Conservation (phyloP, 306 rosid species). For the Rubus idaeus region DNA sequence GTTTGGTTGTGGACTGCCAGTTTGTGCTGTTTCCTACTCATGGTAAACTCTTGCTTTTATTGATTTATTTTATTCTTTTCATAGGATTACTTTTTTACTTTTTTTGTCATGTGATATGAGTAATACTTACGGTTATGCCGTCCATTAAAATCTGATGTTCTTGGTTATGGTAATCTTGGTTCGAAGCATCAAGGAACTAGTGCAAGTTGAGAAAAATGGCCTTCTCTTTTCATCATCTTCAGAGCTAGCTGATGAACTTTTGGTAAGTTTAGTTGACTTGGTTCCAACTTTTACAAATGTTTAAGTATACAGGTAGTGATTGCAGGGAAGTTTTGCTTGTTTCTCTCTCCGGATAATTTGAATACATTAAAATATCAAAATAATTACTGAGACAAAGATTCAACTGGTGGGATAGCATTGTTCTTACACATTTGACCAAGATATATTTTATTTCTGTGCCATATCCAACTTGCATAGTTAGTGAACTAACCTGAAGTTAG, state of each 20-base stretch:
- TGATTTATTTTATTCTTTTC: background rate
- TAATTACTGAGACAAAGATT: background rate
- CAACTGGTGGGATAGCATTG: too few species aligned
- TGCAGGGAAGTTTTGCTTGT: constrained; percentile 5
- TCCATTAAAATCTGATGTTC: constrained; percentile 12
- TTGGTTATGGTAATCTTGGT: constrained; percentile 12
- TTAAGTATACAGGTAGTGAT: background rate
- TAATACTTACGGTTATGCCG: background rate
- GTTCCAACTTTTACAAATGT: background rate
- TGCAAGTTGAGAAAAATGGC: constrained; percentile 75
- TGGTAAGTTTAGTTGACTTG: constrained; percentile 50
- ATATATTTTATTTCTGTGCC: too few species aligned
- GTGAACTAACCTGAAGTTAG: too few species aligned
- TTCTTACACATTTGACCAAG: too few species aligned
- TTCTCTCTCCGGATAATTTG: background rate
- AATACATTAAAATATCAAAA: background rate
- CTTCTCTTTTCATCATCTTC: constrained; percentile 88
- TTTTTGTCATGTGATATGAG: background rate
- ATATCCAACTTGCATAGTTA: too few species aligned
- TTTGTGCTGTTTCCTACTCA: constrained; percentile 96
- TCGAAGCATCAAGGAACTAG: constrained; percentile 83
- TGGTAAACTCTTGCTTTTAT: constrained; percentile 47
- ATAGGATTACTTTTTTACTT: background rate
- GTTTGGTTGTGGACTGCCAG: constrained; percentile 99
- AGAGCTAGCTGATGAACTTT: constrained; percentile 90